Evolutionary conservation across 306 rosid species (phyloP), one percentile per base, ranked within the genome.

Genomic region (Arachis stenosperma): DNA sequence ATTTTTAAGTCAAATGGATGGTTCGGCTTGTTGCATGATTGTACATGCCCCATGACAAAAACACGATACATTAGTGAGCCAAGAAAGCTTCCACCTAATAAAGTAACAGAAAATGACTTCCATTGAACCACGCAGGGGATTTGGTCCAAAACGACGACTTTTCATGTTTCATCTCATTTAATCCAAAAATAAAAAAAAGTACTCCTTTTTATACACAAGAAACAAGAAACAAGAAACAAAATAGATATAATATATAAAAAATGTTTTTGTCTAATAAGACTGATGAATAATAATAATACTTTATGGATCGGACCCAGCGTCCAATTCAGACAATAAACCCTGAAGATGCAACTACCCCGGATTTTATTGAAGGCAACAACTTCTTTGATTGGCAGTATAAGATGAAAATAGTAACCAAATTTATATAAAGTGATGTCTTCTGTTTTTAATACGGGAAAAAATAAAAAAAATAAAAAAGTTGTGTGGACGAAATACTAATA

Each of bases 61-160:
- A 66, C 72, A 43, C 4, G 27, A 50, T 60, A 61, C 73, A 10
- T 14, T 14, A 44, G 61, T 15, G 70, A 67, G 79, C 51, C 41
- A 59, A 70, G 60, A 60, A 67, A 33, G 37, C 27, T 53, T 79
- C 42, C 44, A 75, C 77, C 84, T 80, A 80, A 55, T 74, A 79
- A 68, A 75, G 80, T 77, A 69, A 69, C 51, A 55, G 80, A 80
- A 80, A 80, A 69, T 41, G 84, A 75, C 80, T 54, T 62, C 12
- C 8, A 6, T 69, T 69, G 84, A 80, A 80, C 62, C 56, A 53
- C 61, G 47, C 56, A 51, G 59, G 61, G 12, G 53, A 48, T 36
- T 60, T 9, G 64, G 77, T 9, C 59, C 73, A 43, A 74, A 56
- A 55, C 13, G 6, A 58, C 41, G 69, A 75, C 80, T 40, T 80